Evolutionary conservation across 1,284 basidiomycete genomes (phyloP), one percentile per base, ranked within the genome.

Genomic region (Malassezia yamatoensis): DNA sequence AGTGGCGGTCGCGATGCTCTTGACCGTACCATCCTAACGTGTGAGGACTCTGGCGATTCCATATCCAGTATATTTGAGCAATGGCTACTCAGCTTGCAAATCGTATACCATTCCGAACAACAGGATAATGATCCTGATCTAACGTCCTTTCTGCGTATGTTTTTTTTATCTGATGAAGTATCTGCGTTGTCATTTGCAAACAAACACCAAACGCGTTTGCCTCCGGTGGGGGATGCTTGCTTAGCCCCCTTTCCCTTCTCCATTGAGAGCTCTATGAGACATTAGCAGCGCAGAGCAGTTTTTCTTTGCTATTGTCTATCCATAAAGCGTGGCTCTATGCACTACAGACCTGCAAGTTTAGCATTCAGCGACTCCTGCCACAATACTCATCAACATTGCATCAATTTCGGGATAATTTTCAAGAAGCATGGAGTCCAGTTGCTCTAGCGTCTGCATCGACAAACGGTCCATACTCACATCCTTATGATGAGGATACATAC

Each of bases 321-420:
- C 10, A 2, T 29, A 29, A 29, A 29, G 7, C 7, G 4, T 7
- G 24, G 24, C 7, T 29, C 7, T 29, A 29, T 7, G 24, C 4
- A 4, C 38, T 3, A 4, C 7, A 4, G 24, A 7, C 7, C 24
- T 29, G 7, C 24, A 29, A 29, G 24, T 29, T n/a, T 53, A 58
- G 44, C 55, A 58, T 34, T 51, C 60, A 35, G 59, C 67, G 2
- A 72, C 70, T 33, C 63, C 70, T 7, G 63, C 71, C 6, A 72
- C 56, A 37, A 70, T 60, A 5, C 59, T 61, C 13, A 74, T 47
- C 61, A 74, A 61, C 72, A 74, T 74, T n/a, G 59, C 57, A 39
- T 74, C 72, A 29, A 72, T 57, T 57, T 71, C 72, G 2, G 70
- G 70, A 52, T 70, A 68, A 47, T 60, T 44, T 0, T 49, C 34